Evolutionary conservation across 2,329 filamentous ascomycete genomes (phyloP), one percentile per base, ranked within the genome.

Genomic region (Ophiostoma novo-ulmi): DNA sequence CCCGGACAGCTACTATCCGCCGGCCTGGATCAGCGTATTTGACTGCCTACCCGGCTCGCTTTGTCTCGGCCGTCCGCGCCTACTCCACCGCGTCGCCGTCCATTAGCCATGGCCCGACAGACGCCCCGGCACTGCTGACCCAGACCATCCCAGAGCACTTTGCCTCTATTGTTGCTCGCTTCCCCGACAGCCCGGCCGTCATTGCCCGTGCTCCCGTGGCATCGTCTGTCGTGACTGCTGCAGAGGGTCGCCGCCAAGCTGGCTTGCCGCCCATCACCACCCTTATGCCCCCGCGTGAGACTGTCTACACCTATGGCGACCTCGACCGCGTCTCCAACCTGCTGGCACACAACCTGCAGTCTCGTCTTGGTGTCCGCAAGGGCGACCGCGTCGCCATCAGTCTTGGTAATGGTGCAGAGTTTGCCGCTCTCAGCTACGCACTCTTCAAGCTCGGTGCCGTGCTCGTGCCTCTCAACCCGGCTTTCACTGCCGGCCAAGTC

Each of bases 361-460:
- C 86, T 0, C 81, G 90, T 0, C 20, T 17, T 10, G 93, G 92
- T 3, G 91, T 97, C 0, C 83, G 81, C 72, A 96, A 94, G 76
- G 93, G 93, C 5, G 90, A 96, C 77, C 86, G 93, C 41, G 91
- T 98, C 13, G 94, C 92, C 17, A 88, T 97, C 36, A 94, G 90
- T 72, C 81, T 97, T 69, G 94, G 94, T 20, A 98, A 97, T 79
- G 89, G 88, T 61, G 82, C 90, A 75, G 93, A 97, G 79, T 94
- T 92, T 78, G 92, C 92, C 3, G 89, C 90, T 68, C 85, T 95
- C 26, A 94, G 91, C 6, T 98, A 98, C 80, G 94, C 94, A 0
- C 79, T 95, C 70, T 97, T 94, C 83, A 98, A 98, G 80, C 85
- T 98, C 11, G 95, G 95, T n/a, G 94, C 92, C 35, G 87, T 98